Conservation (phyloP, 2,329 filamentous ascomycete species). For the Ophiosphaerella narmari region DNA sequence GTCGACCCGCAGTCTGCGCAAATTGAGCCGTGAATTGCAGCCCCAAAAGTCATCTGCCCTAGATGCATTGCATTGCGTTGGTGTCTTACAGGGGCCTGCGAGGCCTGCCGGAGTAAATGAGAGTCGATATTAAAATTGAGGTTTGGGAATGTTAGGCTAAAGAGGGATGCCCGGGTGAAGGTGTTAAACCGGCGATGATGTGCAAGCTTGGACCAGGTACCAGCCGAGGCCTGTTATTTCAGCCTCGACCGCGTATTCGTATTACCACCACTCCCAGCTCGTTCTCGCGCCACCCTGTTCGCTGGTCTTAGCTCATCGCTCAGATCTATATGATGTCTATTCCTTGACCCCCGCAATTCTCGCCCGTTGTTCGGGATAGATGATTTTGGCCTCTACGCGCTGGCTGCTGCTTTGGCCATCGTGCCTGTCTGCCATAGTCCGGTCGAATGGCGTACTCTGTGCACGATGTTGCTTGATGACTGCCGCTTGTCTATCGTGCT, state of each 20-base stretch:
- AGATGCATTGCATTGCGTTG: constrained; percentile 19
- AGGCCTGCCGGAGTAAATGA: constrained; percentile 30
- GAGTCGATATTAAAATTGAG: constrained; percentile 33
- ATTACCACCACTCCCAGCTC: constrained; percentile 24
- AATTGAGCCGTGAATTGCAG: constrained; percentile 26
- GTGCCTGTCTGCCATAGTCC: constrained; percentile 24
- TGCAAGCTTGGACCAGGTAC: constrained; percentile 23
- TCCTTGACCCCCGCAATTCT: constrained; percentile 14
- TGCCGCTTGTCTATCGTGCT: constrained; percentile 24
- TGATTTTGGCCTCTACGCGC: constrained; percentile 16
- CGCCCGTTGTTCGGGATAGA: constrained; percentile 34
- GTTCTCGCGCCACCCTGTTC: constrained; percentile 15
- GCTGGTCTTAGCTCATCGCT: constrained; percentile 16
- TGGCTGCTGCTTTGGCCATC: constrained; percentile 9
- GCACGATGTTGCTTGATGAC: constrained; percentile 15
- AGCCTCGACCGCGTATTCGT: constrained; percentile 28
- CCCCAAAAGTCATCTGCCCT: constrained; percentile 26
- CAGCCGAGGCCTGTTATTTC: constrained; percentile 19
- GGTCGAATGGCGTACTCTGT: constrained; percentile 33
- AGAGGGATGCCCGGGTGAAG: constrained; percentile 19
- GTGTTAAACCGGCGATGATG: constrained; percentile 29
- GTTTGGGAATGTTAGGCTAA: constrained; percentile 39
- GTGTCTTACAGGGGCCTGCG: constrained; percentile 19
- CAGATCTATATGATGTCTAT: constrained; percentile 13
- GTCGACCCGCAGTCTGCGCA: constrained; percentile 20